Evolutionary conservation across 164 flowering plant species (phyloP).

Genomic region (Magnolia kwangsiensis): DNA sequence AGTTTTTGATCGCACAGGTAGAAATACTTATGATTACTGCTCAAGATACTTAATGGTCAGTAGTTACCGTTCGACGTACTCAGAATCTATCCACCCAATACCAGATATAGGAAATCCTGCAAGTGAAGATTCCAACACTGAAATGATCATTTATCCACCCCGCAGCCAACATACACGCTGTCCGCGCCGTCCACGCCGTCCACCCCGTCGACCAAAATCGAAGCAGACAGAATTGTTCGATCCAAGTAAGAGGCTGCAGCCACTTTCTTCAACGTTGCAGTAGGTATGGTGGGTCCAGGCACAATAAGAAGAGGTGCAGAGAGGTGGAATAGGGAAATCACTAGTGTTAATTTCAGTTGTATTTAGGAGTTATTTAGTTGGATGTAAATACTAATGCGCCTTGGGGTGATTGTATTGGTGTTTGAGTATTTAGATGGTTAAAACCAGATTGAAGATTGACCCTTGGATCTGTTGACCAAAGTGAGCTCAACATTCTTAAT

Average conservation of each 20-base stretch:
- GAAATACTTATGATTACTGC: slow-evolving; percentile 46
- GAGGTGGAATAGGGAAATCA: slow-evolving; percentile 8
- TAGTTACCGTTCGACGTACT: slow-evolving; percentile 35
- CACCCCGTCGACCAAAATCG: slow-evolving; percentile 24
- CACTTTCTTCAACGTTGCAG: slow-evolving; percentile 47
- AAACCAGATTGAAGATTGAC: slow-evolving; percentile 21
- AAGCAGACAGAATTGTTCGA: slow-evolving; percentile 18
- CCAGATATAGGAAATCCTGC: slow-evolving; percentile 19
- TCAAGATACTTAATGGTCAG: slow-evolving; percentile 42
- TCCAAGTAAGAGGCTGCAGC: slow-evolving; percentile 17
- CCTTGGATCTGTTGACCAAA: too few species aligned
- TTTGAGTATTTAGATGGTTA: too few species aligned
- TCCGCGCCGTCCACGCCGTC: slow-evolving; percentile 14
- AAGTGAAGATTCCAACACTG: slow-evolving; percentile 16
- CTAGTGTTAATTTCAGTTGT: not conserved
- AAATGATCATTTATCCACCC: slow-evolving; percentile 42
- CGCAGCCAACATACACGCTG: slow-evolving; percentile 15
- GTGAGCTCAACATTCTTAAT: too few species aligned
- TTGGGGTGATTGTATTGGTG: too few species aligned
- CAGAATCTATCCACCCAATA: slow-evolving; percentile 43
- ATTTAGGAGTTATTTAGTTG: not conserved
- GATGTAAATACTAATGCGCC: not conserved
- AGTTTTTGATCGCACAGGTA: slow-evolving; percentile 38
- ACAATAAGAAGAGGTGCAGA: slow-evolving; percentile 60
- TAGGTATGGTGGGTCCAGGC: slow-evolving; percentile 51